These are phyloP conservation scores for Nadsonia fulvescens DNA, from an alignment of 805 yeast species.

Conservation along the genomic window DNA sequence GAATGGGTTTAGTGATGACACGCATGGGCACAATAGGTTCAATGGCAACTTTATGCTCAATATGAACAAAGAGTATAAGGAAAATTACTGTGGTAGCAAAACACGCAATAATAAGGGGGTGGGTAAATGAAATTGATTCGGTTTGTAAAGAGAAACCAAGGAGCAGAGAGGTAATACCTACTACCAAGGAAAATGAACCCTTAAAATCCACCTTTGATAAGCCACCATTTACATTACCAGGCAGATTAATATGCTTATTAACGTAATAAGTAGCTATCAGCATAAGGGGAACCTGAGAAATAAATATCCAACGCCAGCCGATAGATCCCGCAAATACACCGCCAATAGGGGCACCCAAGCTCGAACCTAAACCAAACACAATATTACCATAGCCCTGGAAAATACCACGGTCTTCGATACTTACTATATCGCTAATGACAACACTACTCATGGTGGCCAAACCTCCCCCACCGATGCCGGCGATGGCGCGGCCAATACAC, in stretches of 20 bases:
- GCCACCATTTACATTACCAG: slow-evolving; percentile 21
- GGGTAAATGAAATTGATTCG: slow-evolving; percentile 23
- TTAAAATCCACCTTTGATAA: slow-evolving; percentile 28
- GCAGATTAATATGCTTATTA: slow-evolving; percentile 7
- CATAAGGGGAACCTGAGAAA: slow-evolving; percentile 22
- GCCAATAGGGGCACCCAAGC: slow-evolving; percentile 44
- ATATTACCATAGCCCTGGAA: slow-evolving; percentile 73
- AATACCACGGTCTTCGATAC: slow-evolving; percentile 58
- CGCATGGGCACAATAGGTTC: slow-evolving; percentile 29
- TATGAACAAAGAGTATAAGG: slow-evolving; percentile 18
- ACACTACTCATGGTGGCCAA: slow-evolving; percentile 62
- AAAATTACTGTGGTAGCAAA: slow-evolving; percentile 25
- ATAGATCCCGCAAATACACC: slow-evolving; percentile 33
- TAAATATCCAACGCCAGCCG: slow-evolving; percentile 46
- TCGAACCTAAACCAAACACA: slow-evolving; percentile 60
- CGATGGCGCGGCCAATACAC: slow-evolving; percentile 56
- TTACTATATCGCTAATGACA: slow-evolving; percentile 57
- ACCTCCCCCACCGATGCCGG: slow-evolving; percentile 88
- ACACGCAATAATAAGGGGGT: slow-evolving; percentile 28
- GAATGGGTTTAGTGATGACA: slow-evolving; percentile 17
- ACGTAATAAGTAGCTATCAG: slow-evolving; percentile 21
- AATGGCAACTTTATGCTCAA: slow-evolving; percentile 17
- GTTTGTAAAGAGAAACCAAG: slow-evolving; percentile 37
- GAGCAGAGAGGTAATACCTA: slow-evolving; percentile 26
- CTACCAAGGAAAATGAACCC: slow-evolving; percentile 27